phyloP scores from a whole-genome alignment of 1,139 yeast species.

The Magnusiomyces suaveolens region DNA sequence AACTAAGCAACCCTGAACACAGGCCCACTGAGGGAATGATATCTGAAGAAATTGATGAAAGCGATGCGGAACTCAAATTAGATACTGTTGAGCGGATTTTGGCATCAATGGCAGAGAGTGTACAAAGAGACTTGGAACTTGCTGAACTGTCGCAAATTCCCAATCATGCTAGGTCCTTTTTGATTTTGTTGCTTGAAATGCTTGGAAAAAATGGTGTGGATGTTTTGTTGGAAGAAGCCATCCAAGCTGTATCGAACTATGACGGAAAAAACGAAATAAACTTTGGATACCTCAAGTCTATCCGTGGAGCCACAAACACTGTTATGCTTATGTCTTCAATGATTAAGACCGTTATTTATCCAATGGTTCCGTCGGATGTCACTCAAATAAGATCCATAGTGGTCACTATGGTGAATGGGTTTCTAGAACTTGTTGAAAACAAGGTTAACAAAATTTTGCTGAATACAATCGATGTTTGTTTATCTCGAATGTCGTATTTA shows the following conservation, averaged over 20 bases:
- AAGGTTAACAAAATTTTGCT: conserved; percentile 58
- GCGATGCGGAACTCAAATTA: conserved; percentile 17
- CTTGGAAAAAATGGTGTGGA: conserved; percentile 69
- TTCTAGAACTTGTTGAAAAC: conserved; percentile 56
- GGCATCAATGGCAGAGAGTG: conserved; percentile 66
- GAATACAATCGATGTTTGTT: conserved; percentile 44
- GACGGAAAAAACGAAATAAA: conserved; percentile 34
- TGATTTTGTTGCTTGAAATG: conserved; percentile 58
- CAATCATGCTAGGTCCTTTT: conserved; percentile 54
- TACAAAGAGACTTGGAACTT: conserved; percentile 69
- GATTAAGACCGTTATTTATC: conserved; percentile 60
- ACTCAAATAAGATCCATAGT: conserved; percentile 45
- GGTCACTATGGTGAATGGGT: conserved; percentile 56
- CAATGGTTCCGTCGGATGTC: conserved; percentile 50
- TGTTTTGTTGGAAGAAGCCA: conserved; percentile 60
- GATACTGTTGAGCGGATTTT: conserved; percentile 53
- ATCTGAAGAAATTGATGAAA: conserved; percentile 15
- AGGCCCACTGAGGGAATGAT: background rate
- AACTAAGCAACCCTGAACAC: conserved; percentile 18
- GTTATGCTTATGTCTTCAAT: conserved; percentile 60
- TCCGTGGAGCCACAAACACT: conserved; percentile 53
- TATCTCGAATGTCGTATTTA: conserved; percentile 28
- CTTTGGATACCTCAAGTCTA: conserved; percentile 42
- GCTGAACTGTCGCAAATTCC: conserved; percentile 51
- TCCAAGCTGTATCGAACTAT: conserved; percentile 37